Evolutionary conservation across 495 filamentous ascomycete genomes (phyloP).

Genomic region (Hyaloscypha finlandica): DNA sequence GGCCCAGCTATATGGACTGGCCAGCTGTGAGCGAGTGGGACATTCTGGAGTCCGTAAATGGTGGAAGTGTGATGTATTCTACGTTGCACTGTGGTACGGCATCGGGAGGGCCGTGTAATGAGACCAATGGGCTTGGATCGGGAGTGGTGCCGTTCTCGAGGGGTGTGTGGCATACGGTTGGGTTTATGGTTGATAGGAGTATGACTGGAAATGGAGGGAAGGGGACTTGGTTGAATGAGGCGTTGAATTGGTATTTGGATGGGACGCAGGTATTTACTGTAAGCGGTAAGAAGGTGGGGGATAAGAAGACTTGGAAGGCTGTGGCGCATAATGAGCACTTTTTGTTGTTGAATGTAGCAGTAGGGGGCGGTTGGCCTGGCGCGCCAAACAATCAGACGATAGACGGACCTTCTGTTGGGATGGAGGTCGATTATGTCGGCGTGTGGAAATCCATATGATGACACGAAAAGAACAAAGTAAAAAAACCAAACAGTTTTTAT

Average conservation of each 20-base stretch:
- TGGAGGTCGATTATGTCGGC: constrained; percentile 32
- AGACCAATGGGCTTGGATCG: constrained; percentile 31
- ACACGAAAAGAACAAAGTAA: no score
- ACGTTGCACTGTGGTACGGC: constrained; percentile 30
- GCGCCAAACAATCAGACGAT: constrained; percentile 22
- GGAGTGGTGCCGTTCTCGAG: constrained; percentile 21
- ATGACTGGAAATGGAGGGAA: background rate
- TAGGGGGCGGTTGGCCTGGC: constrained; percentile 32
- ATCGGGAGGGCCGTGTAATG: constrained; percentile 24
- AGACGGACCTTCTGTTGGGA: constrained; percentile 10
- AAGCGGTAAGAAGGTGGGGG: constrained; percentile 26
- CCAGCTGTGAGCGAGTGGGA: constrained; percentile 34
- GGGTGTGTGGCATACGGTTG: constrained; percentile 30
- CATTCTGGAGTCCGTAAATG: constrained; percentile 31
- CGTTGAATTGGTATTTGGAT: constrained; percentile 34
- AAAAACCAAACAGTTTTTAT: no score
- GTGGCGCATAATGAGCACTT: constrained; percentile 34
- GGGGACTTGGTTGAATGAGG: constrained; percentile 24
- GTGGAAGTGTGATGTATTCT: constrained; percentile 20
- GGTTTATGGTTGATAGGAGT: constrained; percentile 30
- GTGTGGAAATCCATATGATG: constrained; percentile 23
- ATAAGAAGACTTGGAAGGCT: constrained; percentile 29
- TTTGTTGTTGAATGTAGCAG: constrained; percentile 35
- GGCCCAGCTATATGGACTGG: constrained; percentile 30
- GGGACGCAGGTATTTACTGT: constrained; percentile 29